Conservation (phyloP, 192 early-diverging fungal species). For the Coemansia sp. region DNA sequence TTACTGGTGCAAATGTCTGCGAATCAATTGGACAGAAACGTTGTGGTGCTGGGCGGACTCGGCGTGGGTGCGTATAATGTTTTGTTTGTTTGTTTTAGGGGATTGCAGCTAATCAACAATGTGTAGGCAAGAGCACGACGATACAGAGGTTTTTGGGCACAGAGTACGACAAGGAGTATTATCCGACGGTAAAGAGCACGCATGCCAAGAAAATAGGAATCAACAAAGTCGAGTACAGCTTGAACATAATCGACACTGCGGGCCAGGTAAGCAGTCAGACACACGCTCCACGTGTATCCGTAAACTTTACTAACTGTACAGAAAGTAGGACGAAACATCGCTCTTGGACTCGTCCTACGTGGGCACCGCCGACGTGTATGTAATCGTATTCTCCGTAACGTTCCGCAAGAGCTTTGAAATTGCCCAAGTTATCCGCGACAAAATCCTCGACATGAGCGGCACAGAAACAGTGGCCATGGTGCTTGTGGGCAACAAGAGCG, state of each 20-base stretch:
- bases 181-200: conserved; percentile 94
- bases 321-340: conserved; percentile 83
- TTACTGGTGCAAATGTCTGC: neutral
- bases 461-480: conserved; percentile 88
- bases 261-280: conserved; percentile 68
- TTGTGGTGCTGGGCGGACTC: conserved; percentile 38
- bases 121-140: conserved; percentile 79
- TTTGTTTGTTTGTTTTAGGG: too few relatives aligned
- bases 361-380: conserved; percentile 90
- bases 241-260: conserved; percentile 93
- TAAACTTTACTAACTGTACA: too few relatives aligned
- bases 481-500: conserved; percentile 91
- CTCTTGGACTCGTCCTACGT: conserved; percentile 89
- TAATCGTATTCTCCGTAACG: conserved; percentile 91
- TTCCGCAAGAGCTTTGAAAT: conserved; percentile 87
- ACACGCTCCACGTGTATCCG: too few relatives aligned
- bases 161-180: conserved; percentile 88
- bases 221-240: conserved; percentile 78
- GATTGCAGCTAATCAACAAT: neutral
- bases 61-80: conserved; percentile 28
- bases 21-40: conserved; percentile 40
- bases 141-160: conserved; percentile 92
- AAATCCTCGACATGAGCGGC: conserved; percentile 90
- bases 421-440: conserved; percentile 84
- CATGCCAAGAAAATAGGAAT: conserved; percentile 84